Evolutionary conservation across 768 basidiomycete genomes (phyloP).

Genomic region (Crepidotus variabilis): DNA sequence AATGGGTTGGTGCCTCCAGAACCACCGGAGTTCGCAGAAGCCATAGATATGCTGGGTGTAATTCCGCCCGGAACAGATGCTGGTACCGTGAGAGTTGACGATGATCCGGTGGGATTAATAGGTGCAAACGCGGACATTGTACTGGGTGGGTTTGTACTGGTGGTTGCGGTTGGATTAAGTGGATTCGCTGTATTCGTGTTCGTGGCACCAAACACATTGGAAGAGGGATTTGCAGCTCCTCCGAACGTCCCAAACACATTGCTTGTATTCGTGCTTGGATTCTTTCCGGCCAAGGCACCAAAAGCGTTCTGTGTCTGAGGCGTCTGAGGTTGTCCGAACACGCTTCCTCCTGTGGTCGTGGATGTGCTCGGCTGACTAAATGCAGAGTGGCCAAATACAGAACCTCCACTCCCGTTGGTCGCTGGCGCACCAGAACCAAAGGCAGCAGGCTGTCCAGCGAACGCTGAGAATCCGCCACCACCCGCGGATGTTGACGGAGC

Average conservation of each 20-base stretch:
- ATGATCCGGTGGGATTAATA: too few species aligned
- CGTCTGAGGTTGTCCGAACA: constrained; percentile 15
- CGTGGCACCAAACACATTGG: not conserved
- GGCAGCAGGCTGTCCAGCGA: constrained; percentile 42
- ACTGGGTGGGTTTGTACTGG: too few species aligned
- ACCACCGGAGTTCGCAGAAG: constrained; percentile 5
- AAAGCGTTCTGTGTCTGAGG: constrained; percentile 20
- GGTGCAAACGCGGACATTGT: too few species aligned
- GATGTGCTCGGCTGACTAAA: constrained; percentile 25
- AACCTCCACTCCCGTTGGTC: constrained; percentile 22
- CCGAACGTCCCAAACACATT: constrained; percentile 18
- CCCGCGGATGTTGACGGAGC: constrained; percentile 9
- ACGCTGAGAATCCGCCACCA: constrained; percentile 48
- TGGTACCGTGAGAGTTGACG: not conserved
- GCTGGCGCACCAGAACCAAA: constrained; percentile 32
- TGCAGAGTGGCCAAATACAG: constrained; percentile 24
- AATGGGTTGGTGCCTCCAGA: not conserved
- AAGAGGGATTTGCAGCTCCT: constrained; percentile 1
- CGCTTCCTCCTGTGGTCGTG: constrained; percentile 8
- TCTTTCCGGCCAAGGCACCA: constrained; percentile 14
- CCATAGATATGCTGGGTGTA: constrained; percentile 5
- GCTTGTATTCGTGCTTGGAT: constrained; percentile 1
- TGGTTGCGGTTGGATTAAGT: too few species aligned
- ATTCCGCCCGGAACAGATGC: not conserved
- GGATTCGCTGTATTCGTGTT: not conserved